phyloP scores from a whole-genome alignment of 2,329 filamentous ascomycete genomes.

The Pseudogymnoascus verrucosus region DNA sequence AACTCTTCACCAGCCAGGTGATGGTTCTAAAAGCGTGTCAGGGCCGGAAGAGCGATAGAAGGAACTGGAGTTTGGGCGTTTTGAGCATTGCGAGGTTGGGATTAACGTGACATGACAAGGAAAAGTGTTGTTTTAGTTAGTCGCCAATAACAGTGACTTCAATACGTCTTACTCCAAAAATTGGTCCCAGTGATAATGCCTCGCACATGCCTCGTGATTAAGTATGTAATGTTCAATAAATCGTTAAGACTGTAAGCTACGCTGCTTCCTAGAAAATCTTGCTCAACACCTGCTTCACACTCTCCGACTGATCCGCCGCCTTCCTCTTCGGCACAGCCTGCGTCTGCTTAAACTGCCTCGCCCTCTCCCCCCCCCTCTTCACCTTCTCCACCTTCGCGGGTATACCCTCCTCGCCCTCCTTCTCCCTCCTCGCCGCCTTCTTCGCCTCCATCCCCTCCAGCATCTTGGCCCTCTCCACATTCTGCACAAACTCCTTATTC shows the following conservation, averaged over 20 bases:
- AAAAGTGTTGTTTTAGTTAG: slow-evolving; percentile 9
- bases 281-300: slow-evolving; percentile 52
- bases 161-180: background rate
- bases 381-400: slow-evolving; percentile 18
- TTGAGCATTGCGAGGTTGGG: slow-evolving; percentile 6
- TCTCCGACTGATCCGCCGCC: slow-evolving; percentile 42
- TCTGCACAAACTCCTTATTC: slow-evolving; percentile 73
- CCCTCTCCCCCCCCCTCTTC: slow-evolving; percentile 29
- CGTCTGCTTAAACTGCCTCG: slow-evolving; percentile 60
- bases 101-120: slow-evolving; percentile 7
- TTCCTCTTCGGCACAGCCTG: slow-evolving; percentile 44
- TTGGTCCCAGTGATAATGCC: background rate
- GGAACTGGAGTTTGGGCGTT: slow-evolving; percentile 6
- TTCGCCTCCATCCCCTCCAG: slow-evolving; percentile 63
- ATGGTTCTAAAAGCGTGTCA: background rate
- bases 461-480: slow-evolving; percentile 75
- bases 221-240: background rate
- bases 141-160: slow-evolving; percentile 8
- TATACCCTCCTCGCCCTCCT: slow-evolving; percentile 24
- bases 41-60: background rate
- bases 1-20: background rate
- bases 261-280: slow-evolving; percentile 48
- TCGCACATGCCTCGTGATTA: background rate
- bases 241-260: slow-evolving; percentile 2
- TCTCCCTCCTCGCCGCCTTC: slow-evolving; percentile 39